A percentile compares a stretch with the other conserved stretches of the same genome.
Conservation (phyloP, 1,284 basidiomycete species). For the Laetiporus sulphureus region DNA sequence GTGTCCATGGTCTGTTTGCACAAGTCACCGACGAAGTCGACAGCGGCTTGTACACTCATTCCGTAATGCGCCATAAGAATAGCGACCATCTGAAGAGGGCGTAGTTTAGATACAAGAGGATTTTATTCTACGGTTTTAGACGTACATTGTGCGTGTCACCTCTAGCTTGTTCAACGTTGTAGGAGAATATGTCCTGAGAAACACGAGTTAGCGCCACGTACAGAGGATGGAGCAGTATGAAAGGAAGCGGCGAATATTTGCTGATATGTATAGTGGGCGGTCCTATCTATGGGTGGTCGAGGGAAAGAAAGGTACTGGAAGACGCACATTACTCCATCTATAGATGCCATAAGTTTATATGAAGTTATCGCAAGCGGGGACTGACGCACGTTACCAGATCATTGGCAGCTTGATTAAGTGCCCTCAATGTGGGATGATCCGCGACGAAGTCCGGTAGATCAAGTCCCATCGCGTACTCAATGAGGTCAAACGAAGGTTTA, state of each 20-base stretch:
- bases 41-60: slow-evolving; percentile 22
- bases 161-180: slow-evolving; percentile 31
- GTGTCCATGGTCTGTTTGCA: slow-evolving; percentile 21
- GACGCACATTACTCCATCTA: slow-evolving; percentile 33
- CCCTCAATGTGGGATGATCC: slow-evolving; percentile 30
- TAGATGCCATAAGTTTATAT: not conserved
- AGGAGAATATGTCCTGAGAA: slow-evolving; percentile 33
- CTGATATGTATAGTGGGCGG: no score
- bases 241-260: no score
- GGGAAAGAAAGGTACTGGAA: slow-evolving; percentile 21
- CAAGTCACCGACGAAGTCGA: slow-evolving; percentile 24
- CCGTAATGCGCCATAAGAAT: slow-evolving; percentile 22
- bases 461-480: slow-evolving; percentile 33
- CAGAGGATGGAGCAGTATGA: no score
- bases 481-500: slow-evolving; percentile 33
- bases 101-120: not conserved
- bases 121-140: not conserved
- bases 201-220: no score
- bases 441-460: slow-evolving; percentile 33
- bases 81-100: slow-evolving; percentile 19
- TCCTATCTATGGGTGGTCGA: no score
- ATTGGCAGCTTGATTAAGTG: slow-evolving; percentile 32
- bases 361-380: not conserved
- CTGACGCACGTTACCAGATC: slow-evolving; percentile 29
- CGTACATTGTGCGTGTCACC: slow-evolving; percentile 31